Percentiles rank a stretch among this genome's conserved stretches.
Evolutionary conservation across 306 rosid genomes (phyloP).

Genomic region (Pyrus communis): DNA sequence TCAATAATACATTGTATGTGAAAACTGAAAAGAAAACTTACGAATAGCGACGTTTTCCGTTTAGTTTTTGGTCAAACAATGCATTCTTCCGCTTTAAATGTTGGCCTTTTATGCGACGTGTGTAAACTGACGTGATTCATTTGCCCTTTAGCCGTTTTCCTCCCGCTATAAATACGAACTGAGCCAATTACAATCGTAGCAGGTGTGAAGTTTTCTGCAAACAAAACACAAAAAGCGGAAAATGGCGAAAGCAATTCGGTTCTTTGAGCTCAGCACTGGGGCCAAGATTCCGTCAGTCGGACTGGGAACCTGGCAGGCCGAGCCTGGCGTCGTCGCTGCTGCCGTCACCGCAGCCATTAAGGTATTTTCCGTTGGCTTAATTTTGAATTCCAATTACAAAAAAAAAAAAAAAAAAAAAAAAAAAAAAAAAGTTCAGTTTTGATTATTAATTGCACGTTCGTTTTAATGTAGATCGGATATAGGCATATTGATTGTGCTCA

Average conservation of each 20-base stretch:
- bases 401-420: too few species aligned
- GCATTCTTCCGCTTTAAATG: too few species aligned
- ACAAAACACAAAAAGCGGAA: neutral
- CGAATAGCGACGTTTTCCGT: neutral
- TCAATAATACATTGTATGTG: too few species aligned
- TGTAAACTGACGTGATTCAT: neutral
- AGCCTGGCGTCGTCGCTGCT: slow-evolving; percentile 32
- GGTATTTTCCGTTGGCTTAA: slow-evolving; percentile 6
- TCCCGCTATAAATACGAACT: neutral
- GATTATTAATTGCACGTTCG: neutral
- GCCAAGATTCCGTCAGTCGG: slow-evolving; percentile 53
- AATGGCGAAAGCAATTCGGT: slow-evolving; percentile 18
- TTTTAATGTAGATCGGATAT: slow-evolving; percentile 42
- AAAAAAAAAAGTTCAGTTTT: too few species aligned
- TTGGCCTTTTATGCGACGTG: too few species aligned
- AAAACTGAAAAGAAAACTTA: too few species aligned
- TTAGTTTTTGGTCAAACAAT: neutral
- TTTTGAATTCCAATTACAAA: neutral
- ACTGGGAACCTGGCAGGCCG: slow-evolving; percentile 46
- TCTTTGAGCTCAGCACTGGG: slow-evolving; percentile 47
- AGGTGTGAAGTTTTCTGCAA: neutral
- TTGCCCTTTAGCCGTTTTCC: neutral
- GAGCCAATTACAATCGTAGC: too few species aligned
- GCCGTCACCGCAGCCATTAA: slow-evolving; percentile 46
- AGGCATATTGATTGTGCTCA: slow-evolving; percentile 65